phyloP scores from a whole-genome alignment of 176 grass and related monocot species.

The Canna indica region DNA sequence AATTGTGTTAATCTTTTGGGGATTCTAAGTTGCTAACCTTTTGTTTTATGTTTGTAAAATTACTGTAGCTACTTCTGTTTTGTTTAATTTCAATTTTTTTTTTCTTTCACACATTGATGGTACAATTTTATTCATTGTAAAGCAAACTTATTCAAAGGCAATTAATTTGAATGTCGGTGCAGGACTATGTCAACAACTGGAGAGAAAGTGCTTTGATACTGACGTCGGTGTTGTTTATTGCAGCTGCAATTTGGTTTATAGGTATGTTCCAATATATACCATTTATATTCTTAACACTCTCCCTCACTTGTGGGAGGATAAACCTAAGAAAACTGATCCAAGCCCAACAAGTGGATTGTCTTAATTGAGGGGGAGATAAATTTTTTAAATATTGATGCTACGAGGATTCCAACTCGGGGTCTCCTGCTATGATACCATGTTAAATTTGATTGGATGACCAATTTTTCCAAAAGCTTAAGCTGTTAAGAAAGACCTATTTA shows the following conservation, averaged over 20 bases:
- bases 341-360: too few relatives aligned
- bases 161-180: slow-evolving; percentile 26
- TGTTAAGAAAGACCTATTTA: too few relatives aligned
- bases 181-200: slow-evolving; percentile 86
- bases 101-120: neutral
- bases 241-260: slow-evolving; percentile 61
- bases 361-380: too few relatives aligned
- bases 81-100: slow-evolving; percentile 9
- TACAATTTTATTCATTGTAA: neutral
- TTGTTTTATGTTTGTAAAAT: neutral
- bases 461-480: too few relatives aligned
- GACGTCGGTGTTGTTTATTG: slow-evolving; percentile 74
- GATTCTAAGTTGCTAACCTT: neutral
- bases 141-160: neutral
- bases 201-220: slow-evolving; percentile 58
- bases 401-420: too few relatives aligned
- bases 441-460: too few relatives aligned
- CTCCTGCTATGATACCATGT: too few relatives aligned
- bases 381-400: too few relatives aligned
- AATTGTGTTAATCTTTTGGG: neutral
- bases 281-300: too few relatives aligned
- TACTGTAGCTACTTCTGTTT: neutral
- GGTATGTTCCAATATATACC: slow-evolving; percentile 44
- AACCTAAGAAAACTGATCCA: too few relatives aligned
- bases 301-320: too few relatives aligned